Conservation (phyloP, 495 filamentous ascomycete genomes). For the Neurospora sp. region DNA sequence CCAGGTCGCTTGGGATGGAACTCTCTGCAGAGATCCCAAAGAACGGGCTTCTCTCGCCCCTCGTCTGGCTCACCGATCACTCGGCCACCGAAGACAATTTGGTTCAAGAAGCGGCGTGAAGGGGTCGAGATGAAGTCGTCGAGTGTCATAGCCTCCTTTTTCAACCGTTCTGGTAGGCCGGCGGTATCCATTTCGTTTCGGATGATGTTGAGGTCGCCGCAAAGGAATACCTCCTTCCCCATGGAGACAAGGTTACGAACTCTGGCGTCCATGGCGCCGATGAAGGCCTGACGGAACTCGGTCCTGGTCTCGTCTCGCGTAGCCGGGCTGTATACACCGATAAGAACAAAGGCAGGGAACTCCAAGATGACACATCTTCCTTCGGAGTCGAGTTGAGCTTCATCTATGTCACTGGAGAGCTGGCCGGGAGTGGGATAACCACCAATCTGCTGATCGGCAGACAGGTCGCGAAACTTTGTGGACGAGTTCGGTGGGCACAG, state of each 20-base stretch:
- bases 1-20: slow-evolving; percentile 70
- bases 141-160: slow-evolving; percentile 44
- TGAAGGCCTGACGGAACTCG: slow-evolving; percentile 71
- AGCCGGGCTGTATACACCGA: slow-evolving; percentile 85
- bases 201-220: slow-evolving; percentile 86
- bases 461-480: slow-evolving; percentile 65
- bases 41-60: slow-evolving; percentile 60
- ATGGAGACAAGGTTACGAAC: slow-evolving; percentile 72
- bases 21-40: slow-evolving; percentile 78
- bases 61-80: slow-evolving; percentile 61
- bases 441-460: slow-evolving; percentile 74
- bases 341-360: slow-evolving; percentile 87
- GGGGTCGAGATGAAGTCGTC: slow-evolving; percentile 55
- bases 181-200: slow-evolving; percentile 65
- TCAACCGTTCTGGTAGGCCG: slow-evolving; percentile 54
- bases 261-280: slow-evolving; percentile 68
- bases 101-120: slow-evolving; percentile 75
- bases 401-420: slow-evolving; percentile 53
- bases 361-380: slow-evolving; percentile 88
- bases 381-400: slow-evolving; percentile 72
- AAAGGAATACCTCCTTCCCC: slow-evolving; percentile 74
- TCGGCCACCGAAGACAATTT: slow-evolving; percentile 61
- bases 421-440: slow-evolving; percentile 71
- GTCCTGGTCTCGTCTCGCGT: slow-evolving; percentile 77
- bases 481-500: slow-evolving; percentile 68